A percentile compares a stretch with the other conserved stretches of the same genome.
These are phyloP conservation scores for Escallonia rubra DNA, from an alignment of 129 eudicot genomes.

Conservation along the genomic window DNA sequence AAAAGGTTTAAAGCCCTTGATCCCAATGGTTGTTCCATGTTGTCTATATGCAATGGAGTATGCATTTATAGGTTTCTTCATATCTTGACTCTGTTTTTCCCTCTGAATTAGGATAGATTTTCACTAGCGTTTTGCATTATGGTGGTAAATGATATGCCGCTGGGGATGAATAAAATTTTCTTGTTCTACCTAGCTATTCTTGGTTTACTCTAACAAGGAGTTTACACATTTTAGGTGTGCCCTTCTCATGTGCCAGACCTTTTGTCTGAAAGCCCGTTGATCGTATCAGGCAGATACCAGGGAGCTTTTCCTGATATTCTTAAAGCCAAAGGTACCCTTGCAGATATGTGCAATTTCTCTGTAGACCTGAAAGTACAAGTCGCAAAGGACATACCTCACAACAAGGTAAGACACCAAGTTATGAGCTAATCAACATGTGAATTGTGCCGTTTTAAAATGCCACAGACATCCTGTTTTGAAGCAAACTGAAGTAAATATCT, in stretches of 20 bases:
- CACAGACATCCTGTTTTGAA: background rate
- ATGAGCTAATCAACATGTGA: background rate
- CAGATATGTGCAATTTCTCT: conserved; percentile 53
- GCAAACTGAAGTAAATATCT: no score
- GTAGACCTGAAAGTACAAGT: conserved; percentile 54
- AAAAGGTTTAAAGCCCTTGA: no score
- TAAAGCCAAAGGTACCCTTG: conserved; percentile 47
- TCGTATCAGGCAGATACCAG: conserved; percentile 64
- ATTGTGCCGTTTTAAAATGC: background rate
- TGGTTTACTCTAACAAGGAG: background rate
- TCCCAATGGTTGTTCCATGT: no score
- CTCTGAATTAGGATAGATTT: background rate
- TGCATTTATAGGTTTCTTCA: background rate
- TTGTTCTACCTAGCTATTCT: background rate
- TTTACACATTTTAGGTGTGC: no score
- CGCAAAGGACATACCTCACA: conserved; percentile 64
- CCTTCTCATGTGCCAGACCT: conserved; percentile 79
- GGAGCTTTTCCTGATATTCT: conserved; percentile 66
- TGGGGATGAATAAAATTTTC: background rate
- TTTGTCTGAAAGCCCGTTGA: conserved; percentile 61
- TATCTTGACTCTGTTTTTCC: background rate
- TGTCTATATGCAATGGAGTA: no score
- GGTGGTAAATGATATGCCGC: background rate
- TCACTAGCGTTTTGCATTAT: background rate
- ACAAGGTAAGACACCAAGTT: conserved; percentile 38